Conservation (phyloP, 2,329 filamentous ascomycete species). For the Colletotrichum sp. region DNA sequence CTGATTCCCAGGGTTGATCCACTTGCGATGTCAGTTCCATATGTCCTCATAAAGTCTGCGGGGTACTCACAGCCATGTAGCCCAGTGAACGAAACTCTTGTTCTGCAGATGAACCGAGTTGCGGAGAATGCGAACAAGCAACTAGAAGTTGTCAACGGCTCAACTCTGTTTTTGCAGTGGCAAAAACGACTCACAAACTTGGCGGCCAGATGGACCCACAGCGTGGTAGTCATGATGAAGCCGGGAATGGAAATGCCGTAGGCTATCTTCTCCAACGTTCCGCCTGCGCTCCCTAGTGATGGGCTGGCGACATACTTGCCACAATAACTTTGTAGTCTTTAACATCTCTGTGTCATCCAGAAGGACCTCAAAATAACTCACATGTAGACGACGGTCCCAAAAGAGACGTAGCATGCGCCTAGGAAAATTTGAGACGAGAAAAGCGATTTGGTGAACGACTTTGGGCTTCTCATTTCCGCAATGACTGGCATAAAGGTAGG, state of each 20-base stretch:
- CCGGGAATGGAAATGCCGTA: slow-evolving; percentile 25
- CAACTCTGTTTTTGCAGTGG: no score
- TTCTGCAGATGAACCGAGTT: slow-evolving; percentile 37
- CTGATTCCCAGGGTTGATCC: slow-evolving; percentile 23
- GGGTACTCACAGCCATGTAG: slow-evolving; percentile 31
- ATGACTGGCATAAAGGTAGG: background rate
- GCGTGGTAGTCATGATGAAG: slow-evolving; percentile 25
- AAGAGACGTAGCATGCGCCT: background rate
- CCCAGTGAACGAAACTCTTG: slow-evolving; percentile 37
- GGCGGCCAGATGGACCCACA: slow-evolving; percentile 25
- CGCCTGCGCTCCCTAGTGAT: slow-evolving; percentile 50
- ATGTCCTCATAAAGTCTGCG: background rate
- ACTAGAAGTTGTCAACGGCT: background rate
- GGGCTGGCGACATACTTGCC: slow-evolving; percentile 67
- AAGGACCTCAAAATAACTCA: background rate
- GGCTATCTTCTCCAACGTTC: slow-evolving; percentile 25
- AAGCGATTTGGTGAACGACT: background rate
- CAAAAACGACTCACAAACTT: slow-evolving; percentile 22
- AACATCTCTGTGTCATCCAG: background rate
- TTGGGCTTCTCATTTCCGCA: background rate
- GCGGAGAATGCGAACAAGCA: slow-evolving; percentile 41
- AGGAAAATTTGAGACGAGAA: background rate
- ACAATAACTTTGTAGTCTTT: slow-evolving; percentile 24
- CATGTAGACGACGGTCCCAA: background rate
- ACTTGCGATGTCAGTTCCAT: background rate